Evolutionary conservation across 257 asterid species (phyloP), one percentile per base, ranked within the genome.

Genomic region (Solanum peruvianum): DNA sequence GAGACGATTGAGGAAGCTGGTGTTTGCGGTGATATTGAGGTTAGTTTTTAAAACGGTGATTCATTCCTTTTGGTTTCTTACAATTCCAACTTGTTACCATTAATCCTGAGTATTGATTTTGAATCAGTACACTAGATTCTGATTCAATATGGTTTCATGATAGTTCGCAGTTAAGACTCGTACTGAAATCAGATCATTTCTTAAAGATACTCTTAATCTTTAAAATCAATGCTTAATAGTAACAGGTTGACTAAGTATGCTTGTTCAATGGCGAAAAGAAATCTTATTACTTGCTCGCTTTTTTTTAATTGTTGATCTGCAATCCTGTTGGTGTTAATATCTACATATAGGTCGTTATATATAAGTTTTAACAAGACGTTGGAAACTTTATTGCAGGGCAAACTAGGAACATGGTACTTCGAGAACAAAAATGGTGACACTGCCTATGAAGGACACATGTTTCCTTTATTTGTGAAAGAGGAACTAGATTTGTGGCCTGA

Each of bases 1-100:
- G 99, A 96, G 87, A 96, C 99, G 2, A 90, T 93, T 16, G 99
- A 96, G 92, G 98, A 96, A 93, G 98, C 99, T 8, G 99, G 99
- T 15, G 98, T 96, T 15, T 90, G 90, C 7, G 99, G 99, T 6
- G 93, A 94, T 80, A 88, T 96, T 27, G 93, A 93, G 98, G 99
- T 95, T 89, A 15, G 92, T 91, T 87, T 49, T 27, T 25, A 45
- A 66, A 25, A 39, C 81, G 1, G 23, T 11, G 45, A 42, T 84
- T n/a, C 39, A 42, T 84, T n/a, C 39, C 64, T 66, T 41, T n/a
- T 44, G 1, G 21, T 31, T 62, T 31, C 20, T 20, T 56, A 3
- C 16, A 9, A 81, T 33, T 81, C 49, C 58, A 41, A 41, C 56
- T 76, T 75, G 9, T 11, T 49, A 41, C 83, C 27, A 76, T 31